phyloP scores from a whole-genome alignment of 371 early-diverging fungal species.

The Quaeritorhiza haematococci region DNA sequence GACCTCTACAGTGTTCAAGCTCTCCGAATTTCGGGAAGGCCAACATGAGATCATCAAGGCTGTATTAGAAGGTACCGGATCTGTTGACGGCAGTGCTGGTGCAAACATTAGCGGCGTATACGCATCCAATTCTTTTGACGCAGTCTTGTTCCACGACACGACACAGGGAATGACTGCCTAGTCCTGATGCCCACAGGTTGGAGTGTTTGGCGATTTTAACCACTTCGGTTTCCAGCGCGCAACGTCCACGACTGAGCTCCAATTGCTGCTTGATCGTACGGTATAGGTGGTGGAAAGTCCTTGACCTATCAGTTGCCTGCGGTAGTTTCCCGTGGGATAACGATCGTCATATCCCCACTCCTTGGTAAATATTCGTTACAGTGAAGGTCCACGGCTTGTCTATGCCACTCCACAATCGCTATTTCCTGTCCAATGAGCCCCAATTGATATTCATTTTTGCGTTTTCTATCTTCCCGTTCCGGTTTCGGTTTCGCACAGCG shows the following conservation, averaged over 20 bases:
- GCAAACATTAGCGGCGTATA: not conserved
- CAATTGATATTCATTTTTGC: too few species aligned
- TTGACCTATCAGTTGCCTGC: slow-evolving; percentile 43
- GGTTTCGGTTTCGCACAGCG: not conserved
- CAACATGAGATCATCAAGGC: slow-evolving; percentile 31
- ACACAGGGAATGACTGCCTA: slow-evolving; percentile 16
- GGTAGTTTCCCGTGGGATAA: slow-evolving; percentile 30
- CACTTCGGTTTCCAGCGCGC: not conserved
- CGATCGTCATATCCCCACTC: slow-evolving; percentile 40
- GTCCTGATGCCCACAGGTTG: slow-evolving; percentile 39
- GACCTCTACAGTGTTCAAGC: slow-evolving; percentile 26
- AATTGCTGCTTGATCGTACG: too few species aligned
- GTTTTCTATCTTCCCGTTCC: too few species aligned
- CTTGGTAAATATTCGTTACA: slow-evolving; percentile 18
- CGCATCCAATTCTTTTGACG: not conserved
- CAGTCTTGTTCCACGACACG: not conserved
- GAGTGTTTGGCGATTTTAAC: not conserved
- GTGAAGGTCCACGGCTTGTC: too few species aligned
- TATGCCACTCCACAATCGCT: too few species aligned
- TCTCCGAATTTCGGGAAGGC: slow-evolving; percentile 27
- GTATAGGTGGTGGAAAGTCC: slow-evolving; percentile 37
- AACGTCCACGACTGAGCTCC: not conserved
- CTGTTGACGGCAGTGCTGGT: too few species aligned
- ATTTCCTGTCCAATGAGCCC: too few species aligned
- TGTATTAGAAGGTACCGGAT: slow-evolving; percentile 28